Base-by-base conservation (phyloP, 2,329 filamentous ascomycete genomes). In the Venturia oleaginea region DNA sequence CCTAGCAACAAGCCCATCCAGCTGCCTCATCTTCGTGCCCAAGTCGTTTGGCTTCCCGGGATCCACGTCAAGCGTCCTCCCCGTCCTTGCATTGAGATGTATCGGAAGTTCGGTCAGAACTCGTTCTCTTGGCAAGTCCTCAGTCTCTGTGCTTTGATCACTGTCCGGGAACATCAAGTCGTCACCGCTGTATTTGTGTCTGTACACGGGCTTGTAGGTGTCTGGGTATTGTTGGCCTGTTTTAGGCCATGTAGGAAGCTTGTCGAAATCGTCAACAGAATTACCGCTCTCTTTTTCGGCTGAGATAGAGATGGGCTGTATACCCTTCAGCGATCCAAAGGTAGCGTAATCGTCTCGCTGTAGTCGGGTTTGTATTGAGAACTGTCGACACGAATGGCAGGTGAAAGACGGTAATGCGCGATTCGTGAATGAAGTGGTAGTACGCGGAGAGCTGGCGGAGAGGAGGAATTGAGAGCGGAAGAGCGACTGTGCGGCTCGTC, bases 1-100 rank as follows among this genome's bases (percentile, higher is more conserved):
- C 70, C 76, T 74, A 48, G 71, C 69, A 68, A 80, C 76, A 62
- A 76, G 67, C 15, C 72, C 70, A 27, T 79, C 77, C 67, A 67
- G 34, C n/a, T 27, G 22, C 38, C 48, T 40, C 17, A 67, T 13
- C 27, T 55, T 65, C 8, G 30, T 51, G 59, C 59, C 64, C 59
- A 65, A 40, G 38, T 65, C 64, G n/a, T 37, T 62, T 19, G 42
- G 71, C 54, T 68, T 67, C 1, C 61, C 51, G 1, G 67, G 46
- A 51, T 74, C 68, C 19, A 81, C 70, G 4, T 73, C 69, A 15
- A 80, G 70, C 1, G 72, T 75, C 38, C 78, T 72, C 4, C 79
- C 79, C 15, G 55, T 65, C 27, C 40, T 27, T n/a, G 64, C 30
- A n/a, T 22, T 59, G 15, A 65, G 59, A 38, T 61, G 64, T 24